phyloP scores from a whole-genome alignment of 331 rosid species.

The Quercus tomentella region DNA sequence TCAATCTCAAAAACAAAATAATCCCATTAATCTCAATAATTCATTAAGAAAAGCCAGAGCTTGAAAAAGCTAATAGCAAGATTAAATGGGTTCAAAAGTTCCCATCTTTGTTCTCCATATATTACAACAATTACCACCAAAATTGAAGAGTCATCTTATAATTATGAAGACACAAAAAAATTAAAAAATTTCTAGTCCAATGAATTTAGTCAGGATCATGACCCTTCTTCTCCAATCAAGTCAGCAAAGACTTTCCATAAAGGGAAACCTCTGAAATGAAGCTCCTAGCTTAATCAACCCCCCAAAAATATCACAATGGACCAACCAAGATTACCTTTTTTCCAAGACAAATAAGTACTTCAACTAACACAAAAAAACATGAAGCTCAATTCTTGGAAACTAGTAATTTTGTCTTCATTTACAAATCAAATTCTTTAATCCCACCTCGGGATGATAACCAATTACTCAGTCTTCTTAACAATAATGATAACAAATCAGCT shows the following conservation, averaged over 20 bases:
- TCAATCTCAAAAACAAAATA: neutral
- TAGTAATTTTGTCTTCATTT: neutral
- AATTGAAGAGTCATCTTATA: constrained; percentile 13
- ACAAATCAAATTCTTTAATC: constrained; percentile 9
- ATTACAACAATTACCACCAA: constrained; percentile 20
- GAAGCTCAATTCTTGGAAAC: neutral
- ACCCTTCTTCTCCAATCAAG: constrained; percentile 24
- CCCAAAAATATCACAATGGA: neutral
- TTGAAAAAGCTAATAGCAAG: neutral
- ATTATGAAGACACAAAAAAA: neutral
- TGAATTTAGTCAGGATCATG: neutral
- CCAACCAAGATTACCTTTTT: neutral
- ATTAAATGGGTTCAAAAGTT: constrained; percentile 21
- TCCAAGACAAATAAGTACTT: neutral
- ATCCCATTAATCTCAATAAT: constrained; percentile 1
- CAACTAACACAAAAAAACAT: neutral
- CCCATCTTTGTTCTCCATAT: constrained; percentile 19
- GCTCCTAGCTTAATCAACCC: constrained; percentile 5
- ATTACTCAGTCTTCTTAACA: neutral
- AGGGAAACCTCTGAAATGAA: neutral
- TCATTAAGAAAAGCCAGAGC: neutral
- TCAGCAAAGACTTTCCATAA: constrained; percentile 4
- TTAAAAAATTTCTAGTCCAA: neutral
- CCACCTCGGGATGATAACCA: constrained; percentile 4
- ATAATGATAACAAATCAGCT: neutral